Base-by-base conservation (phyloP, 2,329 filamentous ascomycete genomes). In the Aureobasidium melanogenum region DNA sequence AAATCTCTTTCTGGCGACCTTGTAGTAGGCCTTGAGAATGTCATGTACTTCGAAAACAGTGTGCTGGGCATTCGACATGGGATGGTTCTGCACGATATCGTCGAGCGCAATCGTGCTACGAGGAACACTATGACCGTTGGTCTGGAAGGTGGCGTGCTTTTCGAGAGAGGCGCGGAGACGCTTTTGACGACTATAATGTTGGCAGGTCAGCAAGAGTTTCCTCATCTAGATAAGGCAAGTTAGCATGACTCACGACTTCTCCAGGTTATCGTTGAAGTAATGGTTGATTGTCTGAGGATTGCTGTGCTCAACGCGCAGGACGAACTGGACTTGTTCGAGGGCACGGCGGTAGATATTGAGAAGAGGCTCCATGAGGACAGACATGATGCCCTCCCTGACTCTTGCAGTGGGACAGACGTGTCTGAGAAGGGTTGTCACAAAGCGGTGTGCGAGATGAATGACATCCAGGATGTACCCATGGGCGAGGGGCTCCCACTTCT, bases 21-120 rank as follows among this genome's bases (percentile, higher is more conserved):
- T 78, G 73, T 89, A 88, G 70, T 86, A 89, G 1, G 80, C 76
- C 30, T 76, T 70, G 0, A 89, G 74, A 1, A 82, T 80, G 62
- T 88, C 81, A 60, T 87, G 82, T 5, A 88, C 79, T 10, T 84
- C 78, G 36, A 81, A 74, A 3, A 76, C 65, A 0, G 72, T 70
- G 43, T 78, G 70, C 5, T 77, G 67, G 0, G 71, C 69, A 55
- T 76, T 78, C 60, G 69, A 72, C 65, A 72, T 70, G n/a, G 63
- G 61, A 36, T 68, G 58, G 32, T 60, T 62, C 26, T 65, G 44
- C 34, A 67, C 51, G 28, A 65, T 60, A n/a, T 65, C 32, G 59
- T 68, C 61, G n/a, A 71, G n/a, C 7, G 47, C 55, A 9, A 72
- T 63, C 19, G 65, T 52, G 24, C 63, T 47, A 7, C 63, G 36